These are phyloP conservation scores for Leucosporidium scottii DNA, from an alignment of 768 basidiomycete genomes.

Conservation along the genomic window DNA sequence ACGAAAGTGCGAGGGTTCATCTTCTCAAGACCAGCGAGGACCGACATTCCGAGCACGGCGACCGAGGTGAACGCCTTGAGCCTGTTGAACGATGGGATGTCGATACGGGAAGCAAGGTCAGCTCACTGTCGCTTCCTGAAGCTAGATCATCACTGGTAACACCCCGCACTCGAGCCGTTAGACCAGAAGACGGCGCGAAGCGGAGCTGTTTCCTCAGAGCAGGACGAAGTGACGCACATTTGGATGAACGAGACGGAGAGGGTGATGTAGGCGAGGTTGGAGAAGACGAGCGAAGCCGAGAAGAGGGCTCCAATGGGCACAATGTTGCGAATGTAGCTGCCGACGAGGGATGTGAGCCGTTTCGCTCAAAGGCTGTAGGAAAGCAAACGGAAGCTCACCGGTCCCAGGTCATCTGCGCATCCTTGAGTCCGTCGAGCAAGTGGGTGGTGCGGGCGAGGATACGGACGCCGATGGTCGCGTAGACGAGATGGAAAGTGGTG, in stretches of 20 bases:
- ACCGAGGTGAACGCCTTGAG: slow-evolving; percentile 67
- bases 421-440: slow-evolving; percentile 67
- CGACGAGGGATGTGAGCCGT: not conserved
- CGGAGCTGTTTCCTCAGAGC: slow-evolving; percentile 57
- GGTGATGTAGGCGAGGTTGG: slow-evolving; percentile 87
- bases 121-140: not conserved
- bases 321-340: slow-evolving; percentile 65
- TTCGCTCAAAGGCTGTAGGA: too few species aligned
- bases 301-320: slow-evolving; percentile 90
- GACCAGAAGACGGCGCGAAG: not conserved
- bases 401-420: slow-evolving; percentile 64
- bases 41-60: slow-evolving; percentile 62
- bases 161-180: not conserved
- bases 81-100: not conserved
- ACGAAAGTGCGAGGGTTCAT: slow-evolving; percentile 56
- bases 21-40: slow-evolving; percentile 79
- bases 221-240: slow-evolving; percentile 51
- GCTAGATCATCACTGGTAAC: too few species aligned
- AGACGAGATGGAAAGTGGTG: slow-evolving; percentile 49
- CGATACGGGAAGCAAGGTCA: slow-evolving; percentile 1
- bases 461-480: slow-evolving; percentile 67
- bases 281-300: slow-evolving; percentile 80
- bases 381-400: slow-evolving; percentile 41
- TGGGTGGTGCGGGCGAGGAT: slow-evolving; percentile 71
- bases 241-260: slow-evolving; percentile 92